Base-by-base conservation (phyloP, 176 grass and related monocot species). In the Oryza coarctata region DNA sequence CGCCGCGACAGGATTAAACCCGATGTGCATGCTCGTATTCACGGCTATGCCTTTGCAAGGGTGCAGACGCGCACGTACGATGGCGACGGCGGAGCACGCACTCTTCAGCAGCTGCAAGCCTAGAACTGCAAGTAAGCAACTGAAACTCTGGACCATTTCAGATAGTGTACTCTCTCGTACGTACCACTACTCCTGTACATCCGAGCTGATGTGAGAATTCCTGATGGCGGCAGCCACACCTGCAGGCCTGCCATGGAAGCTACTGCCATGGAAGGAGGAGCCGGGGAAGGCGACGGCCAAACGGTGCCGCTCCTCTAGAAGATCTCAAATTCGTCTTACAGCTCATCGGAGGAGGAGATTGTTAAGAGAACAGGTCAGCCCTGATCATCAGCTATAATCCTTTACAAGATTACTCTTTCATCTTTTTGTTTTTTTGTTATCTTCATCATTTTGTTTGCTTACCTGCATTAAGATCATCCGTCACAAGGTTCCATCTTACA, bases 351-450 rank as follows among this genome's bases (percentile, higher is more conserved):
- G 63, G 29, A 75, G 62, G 63, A 26, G 44, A 33, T 15, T 15
- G 77, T 81, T 52, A 80, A 76, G 40, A 76, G 87, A 85, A 85
- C 77, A 6, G 87, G 87, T 76, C 28, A 55, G 75, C 43, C 3
- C 7, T 8, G 1, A 4, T 22, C 2, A 9, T 28, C 30, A 57
- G 2, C n/a, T 34, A 20, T 49, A n/a, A 32, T 39, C 33, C 18
- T 26, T 57, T 47, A 28, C 2, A 31, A 65, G 57, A 4, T 47
- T 32, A 6, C 15, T 20, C 15, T 58, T 58, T 52, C 29, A 30
- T 71, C 0, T 11, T 28, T 35, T 70, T 39, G 1, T 14, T 15
- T 15, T n/a, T n/a, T n/a, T n/a, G n/a, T n/a, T n/a, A n/a, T n/a
- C n/a, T 58, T 52, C 29, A 30, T 71, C 0, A 6, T 28, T 35